Evolutionary conservation across 169 alveolate species (phyloP).

Genomic region (Plasmodium vivax): DNA sequence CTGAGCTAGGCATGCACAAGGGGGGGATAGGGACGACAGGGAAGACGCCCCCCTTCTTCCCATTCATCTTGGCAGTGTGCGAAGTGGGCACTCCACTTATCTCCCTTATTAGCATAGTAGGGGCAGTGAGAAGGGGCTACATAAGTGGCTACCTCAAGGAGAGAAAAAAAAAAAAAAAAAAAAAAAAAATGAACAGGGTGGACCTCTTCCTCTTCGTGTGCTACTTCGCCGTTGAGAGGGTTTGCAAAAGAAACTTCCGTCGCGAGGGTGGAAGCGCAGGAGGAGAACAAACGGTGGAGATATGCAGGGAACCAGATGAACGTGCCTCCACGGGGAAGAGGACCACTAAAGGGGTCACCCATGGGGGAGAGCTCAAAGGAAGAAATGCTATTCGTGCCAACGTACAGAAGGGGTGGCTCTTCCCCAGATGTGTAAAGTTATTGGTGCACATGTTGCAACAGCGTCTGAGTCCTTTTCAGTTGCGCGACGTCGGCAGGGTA

Average conservation of each 20-base stretch:
- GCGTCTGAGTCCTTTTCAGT: not conserved
- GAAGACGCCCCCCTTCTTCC: not conserved
- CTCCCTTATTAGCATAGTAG: constrained; percentile 11
- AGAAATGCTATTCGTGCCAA: not conserved
- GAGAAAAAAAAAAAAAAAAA: not conserved
- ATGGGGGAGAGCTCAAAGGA: not conserved
- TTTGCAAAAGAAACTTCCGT: not conserved
- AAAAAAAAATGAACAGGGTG: not conserved
- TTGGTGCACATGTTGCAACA: not conserved
- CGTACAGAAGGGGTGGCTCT: not conserved
- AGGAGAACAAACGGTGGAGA: not conserved
- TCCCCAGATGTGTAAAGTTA: not conserved
- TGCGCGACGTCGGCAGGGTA: not conserved
- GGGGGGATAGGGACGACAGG: not conserved
- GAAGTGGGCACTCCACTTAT: constrained; percentile 38
- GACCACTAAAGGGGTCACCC: too few species aligned
- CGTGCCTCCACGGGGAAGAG: too few species aligned
- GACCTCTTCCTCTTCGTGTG: constrained; percentile 19
- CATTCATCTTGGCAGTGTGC: constrained; percentile 21
- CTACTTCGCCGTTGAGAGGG: constrained; percentile 4
- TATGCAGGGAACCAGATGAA: too few species aligned
- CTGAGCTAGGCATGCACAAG: not conserved
- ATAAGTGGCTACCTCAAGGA: not conserved
- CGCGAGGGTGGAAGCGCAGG: not conserved
- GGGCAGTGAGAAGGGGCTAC: constrained; percentile 8